Evolutionary conservation across 495 filamentous ascomycete species (phyloP).

Genomic region (Aspergillus haitiensis): DNA sequence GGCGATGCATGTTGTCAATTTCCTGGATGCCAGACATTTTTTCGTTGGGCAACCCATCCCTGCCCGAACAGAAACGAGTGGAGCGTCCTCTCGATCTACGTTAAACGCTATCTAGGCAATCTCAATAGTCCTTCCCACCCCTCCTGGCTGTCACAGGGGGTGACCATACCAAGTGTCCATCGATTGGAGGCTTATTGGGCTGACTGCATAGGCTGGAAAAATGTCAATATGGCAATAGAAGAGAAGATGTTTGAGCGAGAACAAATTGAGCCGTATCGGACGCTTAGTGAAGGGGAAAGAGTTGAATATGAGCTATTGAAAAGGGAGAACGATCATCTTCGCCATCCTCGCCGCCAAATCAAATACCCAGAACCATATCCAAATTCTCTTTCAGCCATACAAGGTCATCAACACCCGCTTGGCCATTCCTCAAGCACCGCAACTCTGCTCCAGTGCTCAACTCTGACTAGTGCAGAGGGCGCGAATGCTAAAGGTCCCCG

Average conservation of each 20-base stretch:
- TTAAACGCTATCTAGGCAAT: slow-evolving; percentile 1
- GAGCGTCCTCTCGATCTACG: slow-evolving; percentile 6
- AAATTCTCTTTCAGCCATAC: too few relatives aligned
- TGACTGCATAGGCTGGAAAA: slow-evolving; percentile 9
- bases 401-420: too few relatives aligned
- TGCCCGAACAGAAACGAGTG: slow-evolving; percentile 1
- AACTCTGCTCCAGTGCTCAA: too few relatives aligned
- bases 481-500: too few relatives aligned
- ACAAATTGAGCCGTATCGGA: neutral
- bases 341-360: neutral
- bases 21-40: slow-evolving; percentile 12
- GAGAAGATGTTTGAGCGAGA: slow-evolving; percentile 8
- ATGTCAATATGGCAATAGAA: slow-evolving; percentile 14
- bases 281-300: neutral
- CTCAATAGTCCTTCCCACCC: neutral
- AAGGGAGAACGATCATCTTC: slow-evolving; percentile 12
- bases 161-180: neutral
- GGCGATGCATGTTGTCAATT: slow-evolving; percentile 3
- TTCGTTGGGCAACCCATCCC: slow-evolving; percentile 6
- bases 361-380: too few relatives aligned
- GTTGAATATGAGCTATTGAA: slow-evolving; percentile 9
- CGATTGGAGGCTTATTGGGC: neutral
- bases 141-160: slow-evolving; percentile 8
- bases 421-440: too few relatives aligned
- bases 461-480: too few relatives aligned